Base-by-base conservation (phyloP, 1,284 basidiomycete species). In the Marasmius fiardii region DNA sequence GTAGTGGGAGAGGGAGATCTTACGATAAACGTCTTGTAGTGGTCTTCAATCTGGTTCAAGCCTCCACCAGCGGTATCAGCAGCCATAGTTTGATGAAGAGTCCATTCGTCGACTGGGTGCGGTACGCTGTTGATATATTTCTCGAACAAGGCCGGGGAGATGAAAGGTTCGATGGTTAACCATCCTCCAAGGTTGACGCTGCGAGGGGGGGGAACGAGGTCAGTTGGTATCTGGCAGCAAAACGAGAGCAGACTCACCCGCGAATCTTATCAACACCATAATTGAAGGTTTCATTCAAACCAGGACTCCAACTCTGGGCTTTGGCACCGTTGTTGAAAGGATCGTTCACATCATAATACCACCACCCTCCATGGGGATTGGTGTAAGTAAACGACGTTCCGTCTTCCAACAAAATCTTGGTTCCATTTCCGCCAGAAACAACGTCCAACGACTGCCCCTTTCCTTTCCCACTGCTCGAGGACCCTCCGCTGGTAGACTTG, bases 171-270 rank as follows among this genome's bases (percentile, higher is more conserved):
- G 1, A 90, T 83, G 43, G 86, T 85, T 55, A 98, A 81, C 90
- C 96, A 95, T 43, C 95, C 95, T 60, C 95, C 95, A 43, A 96
- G 68, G 70, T 96, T 96, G 59, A 96, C 92, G 51, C 90, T 95
- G 60, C 28, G 10, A 4, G 28, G 10, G 28, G 4, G 4, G 10
- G 28, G 10, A 43, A 34, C 51, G 48, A n/a, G 24, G 16, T 41
- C 33, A 31, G 43, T 53, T 24, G 43, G 53, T 24, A 47, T 21
- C n/a, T 20, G 28, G n/a, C 14, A 20, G 14, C 11, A 54, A 44
- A 26, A 39, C 53, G 20, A 54, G 59, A 64, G 58, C 51, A 74
- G 26, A 69, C 78, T 59, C 60, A 86, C 87, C 91, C 90, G 79
- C 90, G 68, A 59, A 95, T 83, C 62, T 75, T 81, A 71, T 95